Evolutionary conservation across 805 yeast genomes (phyloP), one percentile per base, ranked within the genome.

Genomic region (Cyberlindnera subsufficiens): DNA sequence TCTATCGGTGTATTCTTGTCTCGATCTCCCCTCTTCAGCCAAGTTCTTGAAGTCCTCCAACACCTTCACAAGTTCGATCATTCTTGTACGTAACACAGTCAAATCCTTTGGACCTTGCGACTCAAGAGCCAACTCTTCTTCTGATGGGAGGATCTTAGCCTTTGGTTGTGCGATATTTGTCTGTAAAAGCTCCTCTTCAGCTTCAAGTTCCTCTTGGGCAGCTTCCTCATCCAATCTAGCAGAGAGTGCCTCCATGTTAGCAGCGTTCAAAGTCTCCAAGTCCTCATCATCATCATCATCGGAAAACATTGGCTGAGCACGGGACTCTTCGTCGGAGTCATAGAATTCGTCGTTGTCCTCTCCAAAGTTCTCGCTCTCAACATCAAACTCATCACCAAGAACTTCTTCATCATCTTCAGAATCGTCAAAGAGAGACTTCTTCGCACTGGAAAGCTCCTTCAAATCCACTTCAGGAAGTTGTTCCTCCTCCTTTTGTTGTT

Each of bases 51-150:
- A 88, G 64, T 91, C 87, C 64, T 91, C 97, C 54, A 93, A 75
- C 15, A 91, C 96, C 62, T 90, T 90, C 39, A 90, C 91, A 49
- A 95, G 78, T 68, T 93, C 99, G 54, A 91, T 80, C 85, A 93
- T 91, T 68, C 99, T 80, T 16, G 96, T 87, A 66, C 98, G 80
- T 7, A 86, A 75, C 55, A 86, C 72, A 7, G 89, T 86, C 38
- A 90, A 73, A 61, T 89, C 96, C 52, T 80, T 80, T 37, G 88
- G 82, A 14, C 72, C 74, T 43, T 68, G 64, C 27, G 69, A 69
- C 51, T 71, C 72, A 29, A 54, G 42, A 42, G 72, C 75, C 43
- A 68, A 74, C 54, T 81, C 85, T 58, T 81, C 87, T 20, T 66
- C 78, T 3, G 82, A 69, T 32, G 96, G 96, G 47, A 89, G 72